Conservation (phyloP, 148 eudicot genomes). For the Cornus suecica region DNA sequence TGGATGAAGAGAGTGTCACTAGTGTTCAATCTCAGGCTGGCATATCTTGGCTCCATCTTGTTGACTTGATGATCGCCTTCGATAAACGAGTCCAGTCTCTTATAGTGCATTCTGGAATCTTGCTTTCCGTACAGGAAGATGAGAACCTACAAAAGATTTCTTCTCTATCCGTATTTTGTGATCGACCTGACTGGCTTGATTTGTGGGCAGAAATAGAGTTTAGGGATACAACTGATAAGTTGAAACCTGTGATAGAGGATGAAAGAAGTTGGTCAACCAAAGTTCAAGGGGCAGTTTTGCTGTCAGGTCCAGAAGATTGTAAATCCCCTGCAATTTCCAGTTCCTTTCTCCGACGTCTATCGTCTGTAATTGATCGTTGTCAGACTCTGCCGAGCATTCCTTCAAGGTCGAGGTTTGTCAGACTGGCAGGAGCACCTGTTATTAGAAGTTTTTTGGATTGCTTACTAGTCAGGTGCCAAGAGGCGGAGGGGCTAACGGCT, state of each 20-base stretch:
- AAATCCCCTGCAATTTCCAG: constrained; percentile 69
- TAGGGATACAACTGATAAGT: constrained; percentile 42
- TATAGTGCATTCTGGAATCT: constrained; percentile 57
- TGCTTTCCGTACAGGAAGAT: constrained; percentile 54
- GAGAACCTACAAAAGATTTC: constrained; percentile 59
- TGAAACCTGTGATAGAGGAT: constrained; percentile 61
- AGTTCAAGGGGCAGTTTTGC: constrained; percentile 34
- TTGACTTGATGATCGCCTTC: constrained; percentile 85
- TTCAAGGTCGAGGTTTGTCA: constrained; percentile 63
- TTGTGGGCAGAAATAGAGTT: constrained; percentile 89
- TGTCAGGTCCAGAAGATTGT: constrained; percentile 60
- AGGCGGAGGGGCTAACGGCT: constrained; percentile 96
- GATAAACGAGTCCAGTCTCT: constrained; percentile 71
- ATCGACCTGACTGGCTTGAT: constrained; percentile 96
- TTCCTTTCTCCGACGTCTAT: constrained; percentile 46
- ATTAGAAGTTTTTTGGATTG: constrained; percentile 45
- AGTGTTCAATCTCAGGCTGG: constrained; percentile 50
- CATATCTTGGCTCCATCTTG: constrained; percentile 71
- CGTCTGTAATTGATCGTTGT: constrained; percentile 76
- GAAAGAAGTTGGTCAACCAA: constrained; percentile 67
- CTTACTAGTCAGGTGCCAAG: constrained; percentile 63
- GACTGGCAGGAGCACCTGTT: constrained; percentile 51
- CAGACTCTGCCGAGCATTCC: constrained; percentile 59
- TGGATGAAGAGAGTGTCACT: constrained; percentile 51
- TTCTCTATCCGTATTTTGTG: constrained; percentile 75